Percentiles rank a stretch among this genome's conserved stretches.
Evolutionary conservation across 345 rosid genomes (phyloP).

Genomic region (Populus davidiana): DNA sequence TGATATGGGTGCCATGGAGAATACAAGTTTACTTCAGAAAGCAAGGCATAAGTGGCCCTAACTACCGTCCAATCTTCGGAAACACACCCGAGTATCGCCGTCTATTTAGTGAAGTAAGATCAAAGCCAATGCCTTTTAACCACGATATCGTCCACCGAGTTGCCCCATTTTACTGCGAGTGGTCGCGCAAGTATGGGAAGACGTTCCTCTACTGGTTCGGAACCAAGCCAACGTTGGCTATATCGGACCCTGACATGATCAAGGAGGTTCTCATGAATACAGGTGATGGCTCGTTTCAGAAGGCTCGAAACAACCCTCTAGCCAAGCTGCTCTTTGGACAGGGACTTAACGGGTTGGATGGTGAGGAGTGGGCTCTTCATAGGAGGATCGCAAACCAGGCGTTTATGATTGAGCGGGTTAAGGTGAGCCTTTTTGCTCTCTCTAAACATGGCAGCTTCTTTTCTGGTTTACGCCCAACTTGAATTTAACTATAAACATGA

Average conservation of each 20-base stretch:
- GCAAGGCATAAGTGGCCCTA: constrained; percentile 57
- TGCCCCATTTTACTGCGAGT: constrained; percentile 52
- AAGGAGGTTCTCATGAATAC: constrained; percentile 53
- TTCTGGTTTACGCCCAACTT: too few species aligned
- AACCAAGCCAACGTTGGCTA: constrained; percentile 54
- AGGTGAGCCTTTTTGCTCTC: constrained; percentile 34
- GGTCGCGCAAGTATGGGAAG: constrained; percentile 57
- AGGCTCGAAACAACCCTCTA: constrained; percentile 46
- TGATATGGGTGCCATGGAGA: constrained; percentile 53
- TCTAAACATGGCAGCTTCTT: too few species aligned
- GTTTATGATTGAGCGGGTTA: constrained; percentile 58
- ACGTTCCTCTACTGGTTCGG: constrained; percentile 81
- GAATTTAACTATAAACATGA: too few species aligned
- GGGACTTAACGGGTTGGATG: constrained; percentile 67
- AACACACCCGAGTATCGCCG: constrained; percentile 53
- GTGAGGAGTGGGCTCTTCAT: constrained; percentile 64
- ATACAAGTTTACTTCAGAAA: constrained; percentile 53
- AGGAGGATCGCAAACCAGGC: constrained; percentile 65
- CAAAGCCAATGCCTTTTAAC: constrained; percentile 35
- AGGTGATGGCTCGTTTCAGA: constrained; percentile 37
- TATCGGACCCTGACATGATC: constrained; percentile 56
- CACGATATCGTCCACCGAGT: constrained; percentile 47
- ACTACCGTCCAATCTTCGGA: constrained; percentile 53
- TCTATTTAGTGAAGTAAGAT: constrained; percentile 35
- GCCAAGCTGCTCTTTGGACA: constrained; percentile 56